A percentile compares a stretch with the other conserved stretches of the same genome.
phyloP scores from a whole-genome alignment of 2,329 filamentous ascomycete genomes.

The Diaporthe ilicicola region DNA sequence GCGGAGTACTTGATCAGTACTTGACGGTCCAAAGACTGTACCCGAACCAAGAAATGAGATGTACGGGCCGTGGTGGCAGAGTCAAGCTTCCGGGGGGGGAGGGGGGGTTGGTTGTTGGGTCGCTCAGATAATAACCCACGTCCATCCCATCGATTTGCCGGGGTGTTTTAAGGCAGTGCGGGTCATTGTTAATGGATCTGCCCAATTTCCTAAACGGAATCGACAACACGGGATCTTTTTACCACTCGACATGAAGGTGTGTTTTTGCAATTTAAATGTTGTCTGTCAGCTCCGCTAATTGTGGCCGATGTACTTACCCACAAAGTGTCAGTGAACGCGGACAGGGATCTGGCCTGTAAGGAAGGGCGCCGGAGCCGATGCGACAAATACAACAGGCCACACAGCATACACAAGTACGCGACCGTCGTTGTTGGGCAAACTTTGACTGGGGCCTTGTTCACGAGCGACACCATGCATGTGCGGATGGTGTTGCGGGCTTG shows the following conservation, averaged over 20 bases:
- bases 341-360: constrained; percentile 14
- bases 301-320: constrained; percentile 16
- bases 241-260: constrained; percentile 16
- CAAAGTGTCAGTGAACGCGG: constrained; percentile 13
- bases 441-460: not conserved
- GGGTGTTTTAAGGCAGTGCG: constrained; percentile 21
- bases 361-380: constrained; percentile 2
- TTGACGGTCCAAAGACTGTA: constrained; percentile 29
- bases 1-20: constrained; percentile 30
- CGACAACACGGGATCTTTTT: constrained; percentile 19
- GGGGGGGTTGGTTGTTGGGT: constrained; percentile 13
- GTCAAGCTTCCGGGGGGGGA: not conserved
- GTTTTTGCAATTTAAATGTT: constrained; percentile 10
- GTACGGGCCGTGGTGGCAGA: constrained; percentile 30
- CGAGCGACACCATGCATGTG: not conserved
- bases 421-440: not conserved
- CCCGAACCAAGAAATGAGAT: constrained; percentile 23
- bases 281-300: constrained; percentile 27
- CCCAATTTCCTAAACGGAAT: constrained; percentile 23
- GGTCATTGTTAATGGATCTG: constrained; percentile 28
- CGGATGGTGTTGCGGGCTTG: not conserved
- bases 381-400: constrained; percentile 14
- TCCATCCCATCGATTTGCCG: constrained; percentile 30
- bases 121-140: constrained; percentile 23
- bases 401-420: constrained; percentile 18